Percentiles rank a stretch among this genome's conserved stretches.
These are phyloP conservation scores for Dactylellina leptospora DNA, from an alignment of 2,329 filamentous ascomycete genomes.

Conservation along the genomic window DNA sequence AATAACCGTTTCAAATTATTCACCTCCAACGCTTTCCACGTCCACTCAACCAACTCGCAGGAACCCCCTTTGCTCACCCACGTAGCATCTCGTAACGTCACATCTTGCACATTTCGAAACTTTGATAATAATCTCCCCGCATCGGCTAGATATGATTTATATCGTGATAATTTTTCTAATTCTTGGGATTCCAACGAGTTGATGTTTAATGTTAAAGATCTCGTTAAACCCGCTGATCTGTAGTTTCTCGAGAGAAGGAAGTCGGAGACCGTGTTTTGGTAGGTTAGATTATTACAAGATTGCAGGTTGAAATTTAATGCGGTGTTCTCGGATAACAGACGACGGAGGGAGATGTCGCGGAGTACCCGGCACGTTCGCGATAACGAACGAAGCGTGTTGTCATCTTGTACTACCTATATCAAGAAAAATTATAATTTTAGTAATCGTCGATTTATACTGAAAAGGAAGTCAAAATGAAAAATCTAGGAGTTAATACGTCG, in stretches of 20 bases:
- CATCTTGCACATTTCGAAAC: constrained; percentile 3
- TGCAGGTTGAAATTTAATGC: constrained; percentile 15
- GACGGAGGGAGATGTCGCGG: constrained; percentile 4
- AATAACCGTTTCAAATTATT: constrained; percentile 21
- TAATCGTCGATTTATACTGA: neutral
- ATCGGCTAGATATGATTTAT: neutral
- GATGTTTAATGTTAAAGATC: constrained; percentile 9
- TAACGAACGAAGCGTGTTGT: constrained; percentile 5
- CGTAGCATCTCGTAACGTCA: neutral
- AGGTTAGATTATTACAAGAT: neutral
- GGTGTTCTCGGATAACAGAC: constrained; percentile 20
- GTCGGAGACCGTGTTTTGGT: neutral
- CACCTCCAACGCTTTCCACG: neutral
- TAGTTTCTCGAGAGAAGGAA: neutral
- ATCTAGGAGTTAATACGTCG: no score
- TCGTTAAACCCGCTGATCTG: constrained; percentile 7
- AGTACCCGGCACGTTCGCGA: constrained; percentile 13
- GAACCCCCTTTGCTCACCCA: neutral
- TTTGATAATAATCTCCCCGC: neutral
- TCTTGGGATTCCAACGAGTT: constrained; percentile 10
- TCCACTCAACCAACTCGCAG: constrained; percentile 4
- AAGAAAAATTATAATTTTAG: neutral
- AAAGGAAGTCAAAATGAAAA: no score
- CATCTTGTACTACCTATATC: constrained; percentile 15
- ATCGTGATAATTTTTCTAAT: neutral